Evolutionary conservation across 495 filamentous ascomycete species (phyloP).

Genomic region (Neurospora tetraspora): DNA sequence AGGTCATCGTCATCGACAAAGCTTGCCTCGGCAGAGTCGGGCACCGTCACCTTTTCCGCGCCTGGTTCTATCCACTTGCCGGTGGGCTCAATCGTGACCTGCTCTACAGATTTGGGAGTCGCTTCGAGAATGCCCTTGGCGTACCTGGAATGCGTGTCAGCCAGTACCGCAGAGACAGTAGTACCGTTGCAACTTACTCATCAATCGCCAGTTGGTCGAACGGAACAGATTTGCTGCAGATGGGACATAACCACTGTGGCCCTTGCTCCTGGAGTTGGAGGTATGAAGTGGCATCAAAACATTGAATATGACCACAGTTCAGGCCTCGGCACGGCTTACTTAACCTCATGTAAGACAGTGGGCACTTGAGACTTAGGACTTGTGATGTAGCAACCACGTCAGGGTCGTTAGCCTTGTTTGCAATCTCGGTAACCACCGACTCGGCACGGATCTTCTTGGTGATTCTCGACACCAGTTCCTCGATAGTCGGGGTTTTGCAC

Average conservation of each 20-base stretch:
- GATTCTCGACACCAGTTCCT: constrained; percentile 60
- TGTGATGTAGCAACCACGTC: constrained; percentile 83
- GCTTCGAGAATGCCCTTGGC: constrained; percentile 72
- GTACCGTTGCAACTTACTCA: constrained; percentile 46
- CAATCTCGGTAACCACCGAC: constrained; percentile 73
- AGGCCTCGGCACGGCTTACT: constrained; percentile 68
- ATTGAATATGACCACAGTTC: constrained; percentile 80
- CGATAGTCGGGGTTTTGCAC: constrained; percentile 60
- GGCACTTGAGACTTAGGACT: constrained; percentile 85
- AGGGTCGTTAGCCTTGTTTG: constrained; percentile 68
- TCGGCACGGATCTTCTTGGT: constrained; percentile 69
- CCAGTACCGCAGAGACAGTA: neutral
- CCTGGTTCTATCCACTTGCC: constrained; percentile 61
- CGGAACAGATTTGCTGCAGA: constrained; percentile 73
- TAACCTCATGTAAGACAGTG: constrained; percentile 75
- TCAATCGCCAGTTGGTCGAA: constrained; percentile 81
- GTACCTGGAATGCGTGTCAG: constrained; percentile 47
- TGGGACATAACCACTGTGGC: constrained; percentile 87
- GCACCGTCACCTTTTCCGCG: constrained; percentile 13
- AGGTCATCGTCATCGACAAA: constrained; percentile 55
- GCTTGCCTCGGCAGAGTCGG: constrained; percentile 13
- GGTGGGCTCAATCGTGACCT: constrained; percentile 82
- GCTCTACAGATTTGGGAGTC: constrained; percentile 59
- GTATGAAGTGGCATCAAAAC: constrained; percentile 91
- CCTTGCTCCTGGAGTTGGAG: constrained; percentile 91